Base-by-base conservation (phyloP, 2,329 filamentous ascomycete genomes). In the Cladosporium sp. region DNA sequence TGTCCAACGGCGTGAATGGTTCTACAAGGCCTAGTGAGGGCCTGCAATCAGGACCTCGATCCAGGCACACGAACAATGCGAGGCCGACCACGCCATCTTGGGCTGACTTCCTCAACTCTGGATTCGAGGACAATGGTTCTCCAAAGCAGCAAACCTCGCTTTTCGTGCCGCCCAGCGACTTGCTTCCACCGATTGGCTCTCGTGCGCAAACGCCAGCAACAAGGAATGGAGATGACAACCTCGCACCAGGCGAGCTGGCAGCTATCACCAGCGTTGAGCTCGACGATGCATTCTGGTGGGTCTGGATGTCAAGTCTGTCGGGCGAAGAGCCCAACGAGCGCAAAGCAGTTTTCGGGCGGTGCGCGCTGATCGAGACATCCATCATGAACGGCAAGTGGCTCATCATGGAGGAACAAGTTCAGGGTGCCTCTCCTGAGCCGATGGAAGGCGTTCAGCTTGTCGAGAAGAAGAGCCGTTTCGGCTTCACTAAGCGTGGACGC, bases 251-350 rank as follows among this genome's bases (percentile, higher is more conserved):
- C 45, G 93, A 98, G 75, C 78, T 98, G 51, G 93, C 93, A 25
- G 97, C 90, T 65, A 95, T 98, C 63, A 86, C 81, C 19, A 79
- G 79, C 32, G 80, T 97, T 51, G 85, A 93, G 55, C 76, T 98
- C 4, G 93, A 98, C 60, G 92, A 97, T 66, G 86, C 90, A 1
- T 98, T 98, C 68, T 98, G 93, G 93, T 97, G 93, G 92, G 93
- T 97, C 3, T 98, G 93, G 93, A 97, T 98, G 78, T 94, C 83
- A 59, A 97, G 92, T 75, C 73, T 98, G 62, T 90, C 92, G 1
- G 86, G 84, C 0, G 93, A 98, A 62, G 93, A 98, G 71, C 87
- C 91, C 0, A 70, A 83, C 0, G 79, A 85, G 40, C 83, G 93
- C 53, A 98, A 98, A 67, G 85, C 91, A 5, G 89, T 91, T 0